A percentile compares a stretch with the other conserved stretches of the same genome.
phyloP scores from a whole-genome alignment of 148 eudicot species.

The Chenopodium berlandieri region DNA sequence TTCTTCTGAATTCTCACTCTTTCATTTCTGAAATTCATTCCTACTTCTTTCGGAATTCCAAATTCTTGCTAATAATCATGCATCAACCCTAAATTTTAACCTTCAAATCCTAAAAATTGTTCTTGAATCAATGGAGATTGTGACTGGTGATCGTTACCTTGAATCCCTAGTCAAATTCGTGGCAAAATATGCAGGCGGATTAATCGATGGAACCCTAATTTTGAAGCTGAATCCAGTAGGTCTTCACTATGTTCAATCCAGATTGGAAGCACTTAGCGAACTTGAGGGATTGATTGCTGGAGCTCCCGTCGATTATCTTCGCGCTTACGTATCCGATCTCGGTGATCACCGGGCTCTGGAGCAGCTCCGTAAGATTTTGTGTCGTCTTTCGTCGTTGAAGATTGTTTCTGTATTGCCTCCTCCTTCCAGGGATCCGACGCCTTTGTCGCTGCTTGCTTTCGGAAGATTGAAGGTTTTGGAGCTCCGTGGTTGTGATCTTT shows the following conservation, averaged over 20 bases:
- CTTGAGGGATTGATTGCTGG: conserved; percentile 68
- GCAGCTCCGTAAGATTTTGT: conserved; percentile 69
- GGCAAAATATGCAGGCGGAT: conserved; percentile 47
- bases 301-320: conserved; percentile 91
- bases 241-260: conserved; percentile 77
- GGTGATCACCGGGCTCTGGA: conserved; percentile 93
- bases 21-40: no score
- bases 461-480: conserved; percentile 85
- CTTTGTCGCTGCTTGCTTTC: conserved; percentile 57
- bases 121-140: conserved; percentile 40
- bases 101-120: neutral
- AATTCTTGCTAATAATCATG: neutral
- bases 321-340: conserved; percentile 86
- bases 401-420: conserved; percentile 64
- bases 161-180: conserved; percentile 80
- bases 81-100: neutral
- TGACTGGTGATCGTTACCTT: conserved; percentile 85
- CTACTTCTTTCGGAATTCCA: no score
- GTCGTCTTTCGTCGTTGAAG: conserved; percentile 59
- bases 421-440: conserved; percentile 70
- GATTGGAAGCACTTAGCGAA: conserved; percentile 76
- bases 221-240: conserved; percentile 82
- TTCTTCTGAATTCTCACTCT: no score
- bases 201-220: conserved; percentile 64
- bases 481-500: conserved; percentile 90